Base-by-base conservation (phyloP, 495 filamentous ascomycete species). In the Thozetella sp. region DNA sequence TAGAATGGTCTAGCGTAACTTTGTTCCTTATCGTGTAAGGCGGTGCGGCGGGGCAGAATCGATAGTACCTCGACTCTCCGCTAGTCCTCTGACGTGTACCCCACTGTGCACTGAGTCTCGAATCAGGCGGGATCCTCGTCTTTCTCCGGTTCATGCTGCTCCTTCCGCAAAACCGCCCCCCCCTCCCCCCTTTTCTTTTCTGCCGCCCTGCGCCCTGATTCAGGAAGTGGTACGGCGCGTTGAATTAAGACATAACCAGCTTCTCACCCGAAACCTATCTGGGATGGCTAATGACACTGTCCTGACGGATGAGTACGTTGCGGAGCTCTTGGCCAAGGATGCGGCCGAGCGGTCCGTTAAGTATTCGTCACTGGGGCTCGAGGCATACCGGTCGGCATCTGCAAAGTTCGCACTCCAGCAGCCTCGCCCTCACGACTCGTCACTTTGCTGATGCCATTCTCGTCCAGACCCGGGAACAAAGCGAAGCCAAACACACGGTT, bases 401-500 rank as follows among this genome's bases (percentile, higher is more conserved):
- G 81, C 80, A 62, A 89, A 88, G 92, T 93, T 78, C 58, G 80
- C 62, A n/a, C n/a, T n/a, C n/a, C n/a, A n/a, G n/a, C 30, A 62
- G 58, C 37, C 55, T 22, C 48, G 54, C 40, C 56, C 53, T 30
- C 57, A 25, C 55, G 27, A 43, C 24, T 48, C 46, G 60, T 25
- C 27, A n/a, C n/a, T n/a, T 19, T 11, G 9, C 43, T 48, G 43
- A 48, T 19, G 9, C n/a, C 12, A 3, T 48, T 48, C n/a, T 54
- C 46, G 56, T 48, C 52, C 55, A 82, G 80, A 52, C 77, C 86
- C 22, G 71, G 80, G 24, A 84, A 84, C 65, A 91, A 92, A 54
- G 92, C 92, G 2, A 97, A 93, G 65, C 92, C 94, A 15, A 98
- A 99, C 65, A 97, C 90, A 0, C 81, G 91, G 46, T 98, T 98